phyloP scores from a whole-genome alignment of 208 protist species.

The Porcisia deanei region DNA sequence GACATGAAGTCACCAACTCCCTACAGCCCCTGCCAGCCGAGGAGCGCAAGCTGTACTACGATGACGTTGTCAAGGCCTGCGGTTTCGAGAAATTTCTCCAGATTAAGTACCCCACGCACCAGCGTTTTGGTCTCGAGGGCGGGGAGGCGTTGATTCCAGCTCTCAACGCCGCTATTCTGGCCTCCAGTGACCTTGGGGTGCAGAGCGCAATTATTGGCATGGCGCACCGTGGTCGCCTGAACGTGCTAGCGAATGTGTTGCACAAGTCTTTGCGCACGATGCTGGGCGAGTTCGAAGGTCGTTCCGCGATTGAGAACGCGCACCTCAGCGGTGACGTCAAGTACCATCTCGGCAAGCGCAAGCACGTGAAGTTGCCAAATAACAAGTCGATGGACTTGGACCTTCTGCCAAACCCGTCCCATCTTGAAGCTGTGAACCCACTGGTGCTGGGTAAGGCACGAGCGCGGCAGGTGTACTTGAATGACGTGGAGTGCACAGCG shows the following conservation, averaged over 20 bases:
- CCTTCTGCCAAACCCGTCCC: slow-evolving; percentile 98
- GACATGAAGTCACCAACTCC: slow-evolving; percentile 86
- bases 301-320: slow-evolving; percentile 39
- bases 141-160: slow-evolving; percentile 96
- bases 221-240: slow-evolving; percentile 97
- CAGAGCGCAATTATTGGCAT: slow-evolving; percentile 96
- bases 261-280: slow-evolving; percentile 92
- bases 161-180: slow-evolving; percentile 93
- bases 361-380: slow-evolving; percentile 62
- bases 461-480: slow-evolving; percentile 92
- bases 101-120: slow-evolving; percentile 93
- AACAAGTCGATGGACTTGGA: slow-evolving; percentile 94
- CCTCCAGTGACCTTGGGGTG: slow-evolving; percentile 81
- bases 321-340: slow-evolving; percentile 95
- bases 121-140: slow-evolving; percentile 98
- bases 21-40: slow-evolving; percentile 47
- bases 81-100: slow-evolving; percentile 95
- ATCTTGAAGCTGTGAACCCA: slow-evolving; percentile 99
- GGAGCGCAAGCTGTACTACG: slow-evolving; percentile 71
- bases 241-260: slow-evolving; percentile 97
- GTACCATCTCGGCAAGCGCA: slow-evolving; percentile 96
- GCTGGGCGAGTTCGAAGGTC: slow-evolving; percentile 92
- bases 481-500: slow-evolving; percentile 71
- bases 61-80: slow-evolving; percentile 89
- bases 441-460: slow-evolving; percentile 97